These are phyloP conservation scores for Sporisorium scitamineum DNA, from an alignment of 1,284 basidiomycete genomes.

Conservation along the genomic window DNA sequence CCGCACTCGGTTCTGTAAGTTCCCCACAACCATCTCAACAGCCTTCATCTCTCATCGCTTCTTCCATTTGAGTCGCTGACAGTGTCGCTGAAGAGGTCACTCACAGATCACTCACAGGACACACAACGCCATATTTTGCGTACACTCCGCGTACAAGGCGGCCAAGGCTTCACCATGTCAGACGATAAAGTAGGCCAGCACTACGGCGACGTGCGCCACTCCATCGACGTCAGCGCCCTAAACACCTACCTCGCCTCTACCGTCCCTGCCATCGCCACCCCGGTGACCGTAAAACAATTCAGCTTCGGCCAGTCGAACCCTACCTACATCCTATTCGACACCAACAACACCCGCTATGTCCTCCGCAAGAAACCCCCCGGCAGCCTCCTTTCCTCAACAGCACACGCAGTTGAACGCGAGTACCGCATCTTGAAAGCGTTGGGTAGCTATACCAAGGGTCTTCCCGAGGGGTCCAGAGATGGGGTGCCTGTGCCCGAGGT, in stretches of 20 bases:
- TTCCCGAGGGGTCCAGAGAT: conserved; percentile 43
- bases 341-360: conserved; percentile 80
- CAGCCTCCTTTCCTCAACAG: conserved; percentile 83
- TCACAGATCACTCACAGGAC: neutral
- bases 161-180: neutral
- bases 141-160: too few species aligned
- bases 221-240: conserved; percentile 42
- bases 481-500: conserved; percentile 87
- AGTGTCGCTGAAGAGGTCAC: too few species aligned
- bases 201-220: conserved; percentile 56
- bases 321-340: conserved; percentile 80
- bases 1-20: too few species aligned
- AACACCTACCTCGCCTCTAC: conserved; percentile 75
- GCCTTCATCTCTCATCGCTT: too few species aligned
- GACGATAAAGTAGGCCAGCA: conserved; percentile 50
- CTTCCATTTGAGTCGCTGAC: too few species aligned
- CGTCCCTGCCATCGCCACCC: conserved; percentile 76
- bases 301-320: conserved; percentile 83
- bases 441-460: conserved; percentile 23
- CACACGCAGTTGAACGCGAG: conserved; percentile 94
- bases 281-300: conserved; percentile 89
- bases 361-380: conserved; percentile 94
- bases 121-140: too few species aligned
- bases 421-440: conserved; percentile 81
- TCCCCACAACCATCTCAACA: too few species aligned